Base-by-base conservation (phyloP, 768 basidiomycete genomes). In the Leccinum truebloodii region DNA sequence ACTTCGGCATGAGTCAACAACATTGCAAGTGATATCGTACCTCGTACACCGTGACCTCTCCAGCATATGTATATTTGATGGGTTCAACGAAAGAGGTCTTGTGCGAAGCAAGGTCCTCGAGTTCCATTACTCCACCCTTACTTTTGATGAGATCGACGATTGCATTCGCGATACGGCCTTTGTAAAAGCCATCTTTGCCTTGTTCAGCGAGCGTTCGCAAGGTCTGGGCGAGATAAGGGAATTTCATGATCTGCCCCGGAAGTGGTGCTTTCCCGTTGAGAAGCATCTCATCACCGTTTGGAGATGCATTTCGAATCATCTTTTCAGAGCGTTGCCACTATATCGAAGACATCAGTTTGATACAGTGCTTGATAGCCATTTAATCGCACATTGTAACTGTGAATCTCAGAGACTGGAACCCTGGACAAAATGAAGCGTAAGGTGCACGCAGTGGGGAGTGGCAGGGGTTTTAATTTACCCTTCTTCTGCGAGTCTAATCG, bases 181-280 rank as follows among this genome's bases (percentile, higher is more conserved):
- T 93, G 77, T 99, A 99, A 74, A 94, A 99, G 0, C 96, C 97
- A 59, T 89, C 87, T 68, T 90, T 94, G 3, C 96, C 96, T 14
- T 94, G 77, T 62, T 84, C 81, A 0, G 86, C 92, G 9, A 98
- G 79, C 52, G 85, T 82, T 53, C 87, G 84, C 78, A 98, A 95
- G 0, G 94, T 96, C 68, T 80, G 76, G 0, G 91, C 96, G 9
- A 99, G 83, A 66, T 86, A 88, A 0, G 94, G 88, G 34, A 95
- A 80, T 61, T 80, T 84, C 76, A 93, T 85, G 65, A 95, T 81
- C 71, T 98, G 86, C 10, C 96, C 96, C 2, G 92, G 86, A 10
- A 84, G 80, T 0, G 97, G 96, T 0, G 93, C 91, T 65, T 83
- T 86, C 24, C 91, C 90, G 62, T 94, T 82, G 37, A 94, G 77